Conservation (phyloP, 2,329 filamentous ascomycete species). For the Fusarium kyushuense region DNA sequence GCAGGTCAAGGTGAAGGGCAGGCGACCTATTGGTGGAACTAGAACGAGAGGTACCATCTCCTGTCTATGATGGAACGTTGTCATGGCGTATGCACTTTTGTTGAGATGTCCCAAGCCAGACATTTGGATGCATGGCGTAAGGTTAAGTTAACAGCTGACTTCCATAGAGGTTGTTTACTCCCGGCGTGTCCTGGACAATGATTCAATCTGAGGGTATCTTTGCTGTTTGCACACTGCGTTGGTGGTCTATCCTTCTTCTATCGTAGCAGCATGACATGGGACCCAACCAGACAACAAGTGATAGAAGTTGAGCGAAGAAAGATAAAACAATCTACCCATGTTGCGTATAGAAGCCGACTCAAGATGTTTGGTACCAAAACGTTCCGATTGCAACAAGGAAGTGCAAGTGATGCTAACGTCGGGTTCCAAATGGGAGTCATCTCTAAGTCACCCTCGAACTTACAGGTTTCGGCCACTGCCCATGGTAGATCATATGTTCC, state of each 20-base stretch:
- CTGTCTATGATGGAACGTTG: neutral
- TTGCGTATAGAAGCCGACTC: too few species aligned
- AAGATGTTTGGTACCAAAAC: neutral
- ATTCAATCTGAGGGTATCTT: neutral
- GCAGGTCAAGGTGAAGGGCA: neutral
- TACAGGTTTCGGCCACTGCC: too few species aligned
- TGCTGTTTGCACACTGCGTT: neutral
- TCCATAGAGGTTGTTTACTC: neutral
- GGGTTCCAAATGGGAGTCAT: neutral
- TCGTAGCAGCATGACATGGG: neutral
- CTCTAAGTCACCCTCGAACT: neutral
- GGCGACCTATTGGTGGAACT: neutral
- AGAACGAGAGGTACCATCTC: neutral
- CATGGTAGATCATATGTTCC: neutral
- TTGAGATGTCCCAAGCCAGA: neutral
- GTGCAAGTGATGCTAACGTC: neutral
- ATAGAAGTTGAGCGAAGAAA: neutral
- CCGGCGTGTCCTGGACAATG: neutral
- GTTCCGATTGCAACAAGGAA: neutral
- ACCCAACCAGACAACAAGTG: neutral
- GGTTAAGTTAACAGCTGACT: neutral
- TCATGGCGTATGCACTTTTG: neutral
- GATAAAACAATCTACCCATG: neutral
- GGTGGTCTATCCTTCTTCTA: neutral
- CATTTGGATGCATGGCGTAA: neutral